Conservation (phyloP, 2,329 filamentous ascomycete species). For the Stemphylium lycopersici region DNA sequence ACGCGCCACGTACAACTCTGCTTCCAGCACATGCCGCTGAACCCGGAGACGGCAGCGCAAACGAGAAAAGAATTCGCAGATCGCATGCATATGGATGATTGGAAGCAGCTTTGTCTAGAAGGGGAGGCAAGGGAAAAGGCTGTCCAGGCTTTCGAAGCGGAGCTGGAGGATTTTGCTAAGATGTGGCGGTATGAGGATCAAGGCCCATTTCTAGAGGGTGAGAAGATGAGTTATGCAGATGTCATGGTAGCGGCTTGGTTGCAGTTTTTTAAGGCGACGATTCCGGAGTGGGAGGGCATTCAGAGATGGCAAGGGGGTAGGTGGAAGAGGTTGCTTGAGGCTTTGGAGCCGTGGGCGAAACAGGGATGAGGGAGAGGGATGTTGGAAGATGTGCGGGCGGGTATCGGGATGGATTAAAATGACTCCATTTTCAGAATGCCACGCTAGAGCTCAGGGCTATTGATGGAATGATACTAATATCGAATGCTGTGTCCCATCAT, state of each 20-base stretch:
- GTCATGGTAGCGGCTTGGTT: constrained; percentile 64
- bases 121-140: constrained; percentile 50
- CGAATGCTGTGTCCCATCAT: background rate
- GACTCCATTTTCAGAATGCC: background rate
- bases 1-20: constrained; percentile 53
- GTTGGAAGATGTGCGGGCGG: background rate
- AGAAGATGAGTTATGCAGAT: constrained; percentile 58
- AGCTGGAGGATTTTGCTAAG: constrained; percentile 52
- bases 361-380: background rate
- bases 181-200: constrained; percentile 47
- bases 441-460: background rate
- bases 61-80: constrained; percentile 56
- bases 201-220: constrained; percentile 59
- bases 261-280: constrained; percentile 50
- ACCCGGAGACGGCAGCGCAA: constrained; percentile 55
- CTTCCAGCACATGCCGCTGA: constrained; percentile 54
- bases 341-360: background rate
- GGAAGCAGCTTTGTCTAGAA: constrained; percentile 50
- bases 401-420: background rate
- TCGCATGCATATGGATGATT: constrained; percentile 52
- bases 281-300: constrained; percentile 59
- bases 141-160: constrained; percentile 48
- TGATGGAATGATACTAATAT: background rate
- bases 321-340: constrained; percentile 49
- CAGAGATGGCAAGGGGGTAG: constrained; percentile 58